Conservation (phyloP, 1,284 basidiomycete genomes). For the Ganoderma multipileum region DNA sequence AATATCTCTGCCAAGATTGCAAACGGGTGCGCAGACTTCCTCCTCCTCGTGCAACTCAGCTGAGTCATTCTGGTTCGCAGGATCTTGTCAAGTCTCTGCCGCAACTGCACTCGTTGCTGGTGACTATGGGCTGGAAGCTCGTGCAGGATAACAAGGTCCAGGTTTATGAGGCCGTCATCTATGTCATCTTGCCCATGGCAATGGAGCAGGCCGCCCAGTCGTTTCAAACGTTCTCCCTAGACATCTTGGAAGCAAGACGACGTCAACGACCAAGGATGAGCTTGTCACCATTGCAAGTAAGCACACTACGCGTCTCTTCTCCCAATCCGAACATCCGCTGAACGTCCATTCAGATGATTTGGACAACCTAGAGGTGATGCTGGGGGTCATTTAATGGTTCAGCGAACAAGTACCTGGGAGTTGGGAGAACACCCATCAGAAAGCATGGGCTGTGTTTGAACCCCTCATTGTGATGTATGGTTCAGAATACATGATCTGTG, state of each 20-base stretch:
- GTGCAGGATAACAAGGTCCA: constrained; percentile 89
- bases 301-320: constrained; percentile 10
- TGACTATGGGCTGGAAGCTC: constrained; percentile 78
- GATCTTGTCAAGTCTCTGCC: constrained; percentile 93
- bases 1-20: constrained; percentile 98
- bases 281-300: constrained; percentile 46
- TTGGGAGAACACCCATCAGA: constrained; percentile 81
- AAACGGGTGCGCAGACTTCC: constrained; percentile 62
- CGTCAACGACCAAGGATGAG: constrained; percentile 66
- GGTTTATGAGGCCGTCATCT: constrained; percentile 94
- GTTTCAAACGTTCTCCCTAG: constrained; percentile 84
- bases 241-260: constrained; percentile 65
- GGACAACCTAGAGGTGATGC: constrained; percentile 90
- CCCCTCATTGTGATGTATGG: constrained; percentile 83
- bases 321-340: constrained; percentile 23
- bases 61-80: constrained; percentile 43
- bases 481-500: constrained; percentile 81
- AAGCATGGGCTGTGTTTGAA: constrained; percentile 89
- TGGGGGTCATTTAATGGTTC: constrained; percentile 81
- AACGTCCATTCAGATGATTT: constrained; percentile 66
- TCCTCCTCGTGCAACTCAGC: constrained; percentile 7
- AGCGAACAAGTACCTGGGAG: constrained; percentile 82
- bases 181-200: constrained; percentile 94
- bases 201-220: constrained; percentile 86
- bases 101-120: constrained; percentile 90